phyloP scores from a whole-genome alignment of 164 flowering plant species.

The Houttuynia cordata region DNA sequence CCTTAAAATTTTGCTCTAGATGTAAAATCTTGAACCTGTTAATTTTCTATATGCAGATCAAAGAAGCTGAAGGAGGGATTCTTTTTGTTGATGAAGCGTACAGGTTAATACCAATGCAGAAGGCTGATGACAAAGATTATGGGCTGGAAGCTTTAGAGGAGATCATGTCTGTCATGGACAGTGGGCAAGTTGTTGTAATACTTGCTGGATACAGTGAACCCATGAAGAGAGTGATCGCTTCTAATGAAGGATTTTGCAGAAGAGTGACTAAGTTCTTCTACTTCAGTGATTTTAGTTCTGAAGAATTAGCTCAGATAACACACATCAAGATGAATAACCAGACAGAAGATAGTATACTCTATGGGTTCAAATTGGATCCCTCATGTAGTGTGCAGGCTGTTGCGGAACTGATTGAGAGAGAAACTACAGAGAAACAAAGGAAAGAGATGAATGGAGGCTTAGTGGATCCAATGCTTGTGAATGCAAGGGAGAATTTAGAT shows the following conservation, averaged over 20 bases:
- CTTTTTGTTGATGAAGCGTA: conserved; percentile 98
- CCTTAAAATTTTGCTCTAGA: background rate
- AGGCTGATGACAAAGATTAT: conserved; percentile 89
- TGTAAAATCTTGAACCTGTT: background rate
- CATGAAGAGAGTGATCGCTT: conserved; percentile 76
- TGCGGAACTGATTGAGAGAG: conserved; percentile 43
- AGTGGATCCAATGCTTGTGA: conserved; percentile 71
- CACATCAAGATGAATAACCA: conserved; percentile 73
- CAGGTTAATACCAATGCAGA: conserved; percentile 85
- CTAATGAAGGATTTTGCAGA: conserved; percentile 93
- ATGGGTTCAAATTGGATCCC: conserved; percentile 72
- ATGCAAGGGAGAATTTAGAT: conserved; percentile 86
- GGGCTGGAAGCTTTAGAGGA: conserved; percentile 97
- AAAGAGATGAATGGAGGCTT: conserved; percentile 92
- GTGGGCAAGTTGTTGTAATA: conserved; percentile 87
- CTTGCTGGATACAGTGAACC: conserved; percentile 96
- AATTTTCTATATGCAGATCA: conserved; percentile 37
- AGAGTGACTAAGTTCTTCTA: conserved; percentile 88
- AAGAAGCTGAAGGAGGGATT: conserved; percentile 97
- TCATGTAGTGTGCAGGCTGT: conserved; percentile 59
- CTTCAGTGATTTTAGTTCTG: conserved; percentile 60
- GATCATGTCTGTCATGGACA: conserved; percentile 98
- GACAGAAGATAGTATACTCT: conserved; percentile 40
- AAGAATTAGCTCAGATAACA: conserved; percentile 69
- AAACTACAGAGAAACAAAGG: conserved; percentile 64